These are phyloP conservation scores for Nicotiana tabacum DNA, from an alignment of 257 asterid species.

Conservation along the genomic window DNA sequence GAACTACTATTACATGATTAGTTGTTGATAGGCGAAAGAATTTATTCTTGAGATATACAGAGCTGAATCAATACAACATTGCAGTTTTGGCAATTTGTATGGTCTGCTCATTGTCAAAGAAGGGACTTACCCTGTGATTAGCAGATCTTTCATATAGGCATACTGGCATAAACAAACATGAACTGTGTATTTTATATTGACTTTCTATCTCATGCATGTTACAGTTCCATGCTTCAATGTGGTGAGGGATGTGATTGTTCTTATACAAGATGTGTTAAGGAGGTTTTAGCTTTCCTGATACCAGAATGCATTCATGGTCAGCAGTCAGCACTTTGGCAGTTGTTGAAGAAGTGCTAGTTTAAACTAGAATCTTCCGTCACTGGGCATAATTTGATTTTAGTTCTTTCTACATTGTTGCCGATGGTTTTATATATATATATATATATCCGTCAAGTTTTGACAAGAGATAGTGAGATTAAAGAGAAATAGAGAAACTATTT, in stretches of 20 bases:
- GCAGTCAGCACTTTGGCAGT: background rate
- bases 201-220: background rate
- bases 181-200: background rate
- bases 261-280: background rate
- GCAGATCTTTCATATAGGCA: background rate
- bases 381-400: background rate
- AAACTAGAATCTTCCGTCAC: background rate
- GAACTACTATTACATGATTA: background rate
- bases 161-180: background rate
- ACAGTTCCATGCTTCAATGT: background rate
- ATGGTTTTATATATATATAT: no score
- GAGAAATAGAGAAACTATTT: background rate
- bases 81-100: background rate
- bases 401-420: background rate
- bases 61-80: background rate
- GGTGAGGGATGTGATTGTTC: background rate
- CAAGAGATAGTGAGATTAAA: background rate
- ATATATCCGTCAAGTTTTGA: background rate
- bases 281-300: background rate
- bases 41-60: background rate
- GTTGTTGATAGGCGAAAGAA: background rate
- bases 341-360: conserved; percentile 2
- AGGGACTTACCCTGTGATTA: background rate
- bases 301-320: background rate
- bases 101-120: background rate